A percentile compares a stretch with the other conserved stretches of the same genome.
These are phyloP conservation scores for Didymosphaeria variabile DNA, from an alignment of 2,329 filamentous ascomycete genomes.

Conservation along the genomic window DNA sequence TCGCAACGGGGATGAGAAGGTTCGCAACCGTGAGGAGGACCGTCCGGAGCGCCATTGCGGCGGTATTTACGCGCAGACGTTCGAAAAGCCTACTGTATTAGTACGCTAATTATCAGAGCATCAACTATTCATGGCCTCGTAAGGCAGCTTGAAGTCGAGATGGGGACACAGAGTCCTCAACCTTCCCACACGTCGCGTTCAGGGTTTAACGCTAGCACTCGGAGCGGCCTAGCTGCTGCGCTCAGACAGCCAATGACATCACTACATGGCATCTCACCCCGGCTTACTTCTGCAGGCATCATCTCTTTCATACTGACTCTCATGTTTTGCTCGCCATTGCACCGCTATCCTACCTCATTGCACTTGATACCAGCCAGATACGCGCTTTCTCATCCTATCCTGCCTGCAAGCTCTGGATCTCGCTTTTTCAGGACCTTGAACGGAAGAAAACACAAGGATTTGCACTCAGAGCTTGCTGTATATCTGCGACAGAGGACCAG, in stretches of 20 bases:
- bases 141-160: conserved; percentile 33
- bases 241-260: conserved; percentile 46
- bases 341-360: background rate
- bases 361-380: background rate
- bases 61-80: background rate
- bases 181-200: conserved; percentile 22
- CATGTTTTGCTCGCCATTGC: conserved; percentile 31
- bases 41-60: conserved; percentile 37
- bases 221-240: conserved; percentile 24
- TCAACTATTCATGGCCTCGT: conserved; percentile 1
- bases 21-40: conserved; percentile 72
- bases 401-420: background rate
- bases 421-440: conserved; percentile 5
- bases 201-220: conserved; percentile 41
- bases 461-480: conserved; percentile 10
- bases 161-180: conserved; percentile 15
- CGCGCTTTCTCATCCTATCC: no score
- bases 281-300: background rate
- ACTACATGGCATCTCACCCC: conserved; percentile 26
- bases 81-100: background rate
- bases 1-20: conserved; percentile 75
- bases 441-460: background rate
- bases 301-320: background rate
- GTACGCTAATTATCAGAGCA: background rate
- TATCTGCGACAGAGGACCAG: conserved; percentile 6